A percentile compares a stretch with the other conserved stretches of the same genome.
phyloP scores from a whole-genome alignment of 495 filamentous ascomycete genomes.

The Hypoxylon trugodes region DNA sequence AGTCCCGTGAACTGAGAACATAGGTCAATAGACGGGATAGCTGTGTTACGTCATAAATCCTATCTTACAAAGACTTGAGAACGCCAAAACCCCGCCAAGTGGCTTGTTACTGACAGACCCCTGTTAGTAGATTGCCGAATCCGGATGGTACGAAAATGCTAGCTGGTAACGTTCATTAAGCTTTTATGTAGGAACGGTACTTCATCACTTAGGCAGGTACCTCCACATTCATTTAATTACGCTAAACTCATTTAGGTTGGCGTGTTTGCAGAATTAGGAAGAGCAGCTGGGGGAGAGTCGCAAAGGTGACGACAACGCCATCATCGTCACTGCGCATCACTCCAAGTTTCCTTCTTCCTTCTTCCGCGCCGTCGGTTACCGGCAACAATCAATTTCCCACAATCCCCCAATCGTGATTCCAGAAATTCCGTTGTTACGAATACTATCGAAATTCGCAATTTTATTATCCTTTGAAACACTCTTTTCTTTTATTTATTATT shows the following conservation, averaged over 20 bases:
- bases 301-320: conserved; percentile 41
- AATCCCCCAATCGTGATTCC: background rate
- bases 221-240: too few relatives aligned
- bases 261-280: conserved; percentile 18
- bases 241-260: conserved; percentile 28
- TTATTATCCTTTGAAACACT: background rate
- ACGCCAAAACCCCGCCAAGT: conserved; percentile 14
- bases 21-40: background rate
- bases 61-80: conserved; percentile 18
- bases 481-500: background rate
- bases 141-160: conserved; percentile 23
- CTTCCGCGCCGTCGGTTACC: background rate
- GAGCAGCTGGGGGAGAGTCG: conserved; percentile 15
- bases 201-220: background rate
- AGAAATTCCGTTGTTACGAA: background rate
- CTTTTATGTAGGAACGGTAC: conserved; percentile 4
- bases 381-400: background rate
- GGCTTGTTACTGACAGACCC: conserved; percentile 6
- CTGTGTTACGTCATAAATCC: conserved; percentile 1
- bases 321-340: conserved; percentile 32
- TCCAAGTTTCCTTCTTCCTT: conserved; percentile 18
- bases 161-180: background rate
- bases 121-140: conserved; percentile 27
- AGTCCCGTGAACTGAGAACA: too few relatives aligned
- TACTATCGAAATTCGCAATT: conserved; percentile 15